phyloP scores from a whole-genome alignment of 1,284 basidiomycete species.

The Stygiomarasmius scandens region DNA sequence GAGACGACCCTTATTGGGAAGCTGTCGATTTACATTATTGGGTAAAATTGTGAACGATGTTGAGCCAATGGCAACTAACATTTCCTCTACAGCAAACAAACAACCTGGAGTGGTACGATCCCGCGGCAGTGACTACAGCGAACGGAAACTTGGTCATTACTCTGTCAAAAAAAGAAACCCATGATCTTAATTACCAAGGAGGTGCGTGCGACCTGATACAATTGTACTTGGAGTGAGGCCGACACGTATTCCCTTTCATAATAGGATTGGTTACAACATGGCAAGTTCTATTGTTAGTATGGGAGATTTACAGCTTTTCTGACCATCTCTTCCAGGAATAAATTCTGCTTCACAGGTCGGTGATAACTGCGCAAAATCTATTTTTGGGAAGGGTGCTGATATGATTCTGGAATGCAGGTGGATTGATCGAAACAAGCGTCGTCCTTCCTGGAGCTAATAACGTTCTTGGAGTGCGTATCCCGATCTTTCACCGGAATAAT shows the following conservation, averaged over 20 bases:
- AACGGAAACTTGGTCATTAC: constrained; percentile 16
- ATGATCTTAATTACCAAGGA: constrained; percentile 28
- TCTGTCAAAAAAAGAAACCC: constrained; percentile 14
- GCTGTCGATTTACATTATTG: constrained; percentile 54
- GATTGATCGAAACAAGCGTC: constrained; percentile 20
- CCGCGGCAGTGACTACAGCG: constrained; percentile 14
- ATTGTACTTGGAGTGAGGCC: not conserved
- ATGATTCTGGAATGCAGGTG: constrained; percentile 11
- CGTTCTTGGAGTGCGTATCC: constrained; percentile 26
- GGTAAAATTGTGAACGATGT: constrained; percentile 28
- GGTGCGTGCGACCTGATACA: constrained; percentile 17
- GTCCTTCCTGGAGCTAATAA: constrained; percentile 42
- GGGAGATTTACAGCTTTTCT: not conserved
- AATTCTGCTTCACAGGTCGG: constrained; percentile 18
- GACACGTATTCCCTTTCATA: not conserved
- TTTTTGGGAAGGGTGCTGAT: not conserved
- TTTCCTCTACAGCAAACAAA: constrained; percentile 27
- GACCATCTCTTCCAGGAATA: constrained; percentile 13
- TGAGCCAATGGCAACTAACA: no score
- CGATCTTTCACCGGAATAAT: not conserved
- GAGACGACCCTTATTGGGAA: constrained; percentile 26
- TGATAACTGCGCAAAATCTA: constrained; percentile 9
- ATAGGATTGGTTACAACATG: constrained; percentile 22
- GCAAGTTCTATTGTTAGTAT: constrained; percentile 13
- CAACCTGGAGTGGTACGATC: constrained; percentile 46